Evolutionary conservation across 805 yeast species (phyloP), one percentile per base, ranked within the genome.

Genomic region (Saturnispora bothae): DNA sequence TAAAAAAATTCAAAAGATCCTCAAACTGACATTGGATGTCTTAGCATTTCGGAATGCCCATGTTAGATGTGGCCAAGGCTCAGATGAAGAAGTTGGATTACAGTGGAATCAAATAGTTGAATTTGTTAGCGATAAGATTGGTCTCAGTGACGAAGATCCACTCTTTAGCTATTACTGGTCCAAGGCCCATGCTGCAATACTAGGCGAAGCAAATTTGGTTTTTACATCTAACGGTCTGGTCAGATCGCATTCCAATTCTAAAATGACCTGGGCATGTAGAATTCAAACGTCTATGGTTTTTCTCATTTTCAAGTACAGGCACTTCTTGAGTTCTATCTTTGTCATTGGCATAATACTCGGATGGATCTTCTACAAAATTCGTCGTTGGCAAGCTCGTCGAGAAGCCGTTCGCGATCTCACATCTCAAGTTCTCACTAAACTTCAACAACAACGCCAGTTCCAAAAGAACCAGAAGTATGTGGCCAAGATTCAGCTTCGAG

Each of bases 21-120:
- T 80, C 13, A 71, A 73, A 38, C 73, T 75, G 42, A 73, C 83
- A 1, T 65, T 78, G 29, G 80, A 78, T 44, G 55, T 83, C 36
- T 64, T 89, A 46, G 69, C 92, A 40, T 61, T 72, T 13, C 71
- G 80, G 47, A 81, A 86, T 54, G 95, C 95, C 1, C 66, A 69
- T 43, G 62, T 61, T 26, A 51, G 54, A 31, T 59, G 64, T 43
- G 64, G 64, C 5, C 44, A 47, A 9, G 61, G 63, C 2, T 31
- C 36, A 4, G 56, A 55, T 36, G 49, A 44, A n/a, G 58, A 55
- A 17, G 63, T 49, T n/a, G 61, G 59, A 1, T 31, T 34, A 63
- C 69, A 43, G 75, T 92, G 62, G 78, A 78, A 69, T 69, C 53
- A 80, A 76, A 53, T 94, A 3, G 67, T 69, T 43, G 65, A 61